These are phyloP conservation scores for Aechmea fasciata DNA, from an alignment of 176 grass and related monocot species.

Conservation along the genomic window DNA sequence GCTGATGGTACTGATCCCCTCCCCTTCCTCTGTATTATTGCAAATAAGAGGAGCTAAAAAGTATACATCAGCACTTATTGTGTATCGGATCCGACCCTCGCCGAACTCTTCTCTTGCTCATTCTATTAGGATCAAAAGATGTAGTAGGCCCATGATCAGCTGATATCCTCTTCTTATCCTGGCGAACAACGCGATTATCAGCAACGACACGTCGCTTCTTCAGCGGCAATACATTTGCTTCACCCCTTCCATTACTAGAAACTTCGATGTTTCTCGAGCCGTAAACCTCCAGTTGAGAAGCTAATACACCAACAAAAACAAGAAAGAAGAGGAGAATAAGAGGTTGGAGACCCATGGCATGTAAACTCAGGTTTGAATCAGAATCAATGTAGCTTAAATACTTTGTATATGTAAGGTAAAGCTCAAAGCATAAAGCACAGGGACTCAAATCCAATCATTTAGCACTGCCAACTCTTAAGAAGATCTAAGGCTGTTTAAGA, in stretches of 20 bases:
- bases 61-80: constrained; percentile 42
- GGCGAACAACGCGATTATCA: background rate
- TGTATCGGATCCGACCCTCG: constrained; percentile 59
- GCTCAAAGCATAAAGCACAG: constrained; percentile 49
- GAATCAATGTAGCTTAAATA: too few relatives aligned
- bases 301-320: background rate
- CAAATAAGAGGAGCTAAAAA: background rate
- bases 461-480: background rate
- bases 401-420: background rate
- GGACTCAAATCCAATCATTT: constrained; percentile 20
- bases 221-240: background rate
- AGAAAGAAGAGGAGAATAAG: constrained; percentile 3
- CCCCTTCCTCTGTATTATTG: background rate
- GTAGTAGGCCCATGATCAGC: constrained; percentile 1
- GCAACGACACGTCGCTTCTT: background rate
- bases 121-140: constrained; percentile 42
- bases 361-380: background rate
- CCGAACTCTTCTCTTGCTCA: constrained; percentile 58
- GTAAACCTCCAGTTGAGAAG: constrained; percentile 7
- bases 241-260: background rate
- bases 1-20: background rate
- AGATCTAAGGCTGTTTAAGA: constrained; percentile 7
- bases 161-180: constrained; percentile 23
- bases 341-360: constrained; percentile 18
- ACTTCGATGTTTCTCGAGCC: constrained; percentile 13